A percentile compares a stretch with the other conserved stretches of the same genome.
phyloP scores from a whole-genome alignment of 1,284 basidiomycete genomes.

The Porogramme epimiltina region DNA sequence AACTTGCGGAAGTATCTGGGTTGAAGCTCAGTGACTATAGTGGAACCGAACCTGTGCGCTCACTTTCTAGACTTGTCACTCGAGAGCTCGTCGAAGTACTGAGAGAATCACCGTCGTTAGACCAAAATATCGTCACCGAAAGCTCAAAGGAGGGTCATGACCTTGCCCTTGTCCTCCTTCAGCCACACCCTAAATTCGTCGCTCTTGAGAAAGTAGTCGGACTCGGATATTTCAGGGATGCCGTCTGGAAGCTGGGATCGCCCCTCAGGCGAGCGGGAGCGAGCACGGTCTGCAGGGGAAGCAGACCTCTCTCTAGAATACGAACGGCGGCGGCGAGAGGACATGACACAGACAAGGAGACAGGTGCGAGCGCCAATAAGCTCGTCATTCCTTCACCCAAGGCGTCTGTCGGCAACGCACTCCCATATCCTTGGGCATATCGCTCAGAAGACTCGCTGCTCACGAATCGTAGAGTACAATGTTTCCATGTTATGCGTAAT shows the following conservation, averaged over 20 bases:
- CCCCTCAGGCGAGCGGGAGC: constrained; percentile 49
- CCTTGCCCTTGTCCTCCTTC: constrained; percentile 77
- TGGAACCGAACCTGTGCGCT: constrained; percentile 26
- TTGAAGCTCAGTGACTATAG: constrained; percentile 32
- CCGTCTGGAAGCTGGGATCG: constrained; percentile 49
- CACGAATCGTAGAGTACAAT: constrained; percentile 16
- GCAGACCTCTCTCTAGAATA: constrained; percentile 25
- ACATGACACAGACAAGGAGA: constrained; percentile 18
- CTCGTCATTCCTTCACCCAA: neutral
- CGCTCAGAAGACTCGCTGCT: neutral
- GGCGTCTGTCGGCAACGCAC: neutral
- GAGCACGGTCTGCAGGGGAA: constrained; percentile 28
- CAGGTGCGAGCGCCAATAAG: neutral
- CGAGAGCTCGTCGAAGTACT: constrained; percentile 80
- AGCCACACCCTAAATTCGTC: constrained; percentile 79
- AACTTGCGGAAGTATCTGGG: constrained; percentile 82
- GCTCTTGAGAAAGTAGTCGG: constrained; percentile 78
- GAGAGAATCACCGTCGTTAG: neutral
- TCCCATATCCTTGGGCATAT: neutral
- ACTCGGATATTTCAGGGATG: constrained; percentile 60
- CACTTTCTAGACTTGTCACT: constrained; percentile 76
- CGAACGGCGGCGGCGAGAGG: constrained; percentile 28
- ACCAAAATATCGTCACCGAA: neutral
- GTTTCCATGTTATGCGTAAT: constrained; percentile 34
- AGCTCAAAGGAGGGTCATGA: constrained; percentile 27